These are phyloP conservation scores for Argentina anserina DNA, from an alignment of 306 rosid genomes.

Conservation along the genomic window DNA sequence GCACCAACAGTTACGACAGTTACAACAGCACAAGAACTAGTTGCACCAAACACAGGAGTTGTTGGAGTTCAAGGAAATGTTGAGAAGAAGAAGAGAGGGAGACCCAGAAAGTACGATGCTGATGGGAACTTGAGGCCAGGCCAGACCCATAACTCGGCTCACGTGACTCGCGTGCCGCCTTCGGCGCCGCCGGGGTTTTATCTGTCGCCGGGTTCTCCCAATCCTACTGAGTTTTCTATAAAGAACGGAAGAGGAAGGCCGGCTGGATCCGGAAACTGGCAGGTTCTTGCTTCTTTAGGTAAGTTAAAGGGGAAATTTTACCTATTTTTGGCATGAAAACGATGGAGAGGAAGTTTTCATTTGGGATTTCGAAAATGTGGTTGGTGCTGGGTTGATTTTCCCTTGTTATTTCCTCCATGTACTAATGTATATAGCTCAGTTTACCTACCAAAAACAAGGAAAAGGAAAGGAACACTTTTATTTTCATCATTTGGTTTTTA, in stretches of 20 bases:
- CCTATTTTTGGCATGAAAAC: conserved; percentile 34
- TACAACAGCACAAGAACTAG: background rate
- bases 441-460: conserved; percentile 14
- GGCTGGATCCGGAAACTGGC: conserved; percentile 52
- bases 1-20: background rate
- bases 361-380: conserved; percentile 7
- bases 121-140: conserved; percentile 51
- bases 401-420: conserved; percentile 10
- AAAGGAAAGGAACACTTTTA: background rate
- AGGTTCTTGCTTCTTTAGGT: conserved; percentile 67
- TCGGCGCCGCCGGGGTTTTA: conserved; percentile 50
- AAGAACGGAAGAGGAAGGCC: conserved; percentile 62
- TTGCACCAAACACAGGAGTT: conserved; percentile 7
- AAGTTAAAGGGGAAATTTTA: conserved; percentile 23
- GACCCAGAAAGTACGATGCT: conserved; percentile 78
- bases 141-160: background rate
- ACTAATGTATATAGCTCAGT: conserved; percentile 11
- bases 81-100: conserved; percentile 79
- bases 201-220: conserved; percentile 38
- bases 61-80: conserved; percentile 24
- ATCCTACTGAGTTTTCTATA: conserved; percentile 33
- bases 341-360: conserved; percentile 5
- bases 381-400: conserved; percentile 15
- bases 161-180: conserved; percentile 13
- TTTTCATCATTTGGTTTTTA: background rate